Conservation (phyloP, 352 stramenopile genomes). For the Pythium vanterpoolii region DNA sequence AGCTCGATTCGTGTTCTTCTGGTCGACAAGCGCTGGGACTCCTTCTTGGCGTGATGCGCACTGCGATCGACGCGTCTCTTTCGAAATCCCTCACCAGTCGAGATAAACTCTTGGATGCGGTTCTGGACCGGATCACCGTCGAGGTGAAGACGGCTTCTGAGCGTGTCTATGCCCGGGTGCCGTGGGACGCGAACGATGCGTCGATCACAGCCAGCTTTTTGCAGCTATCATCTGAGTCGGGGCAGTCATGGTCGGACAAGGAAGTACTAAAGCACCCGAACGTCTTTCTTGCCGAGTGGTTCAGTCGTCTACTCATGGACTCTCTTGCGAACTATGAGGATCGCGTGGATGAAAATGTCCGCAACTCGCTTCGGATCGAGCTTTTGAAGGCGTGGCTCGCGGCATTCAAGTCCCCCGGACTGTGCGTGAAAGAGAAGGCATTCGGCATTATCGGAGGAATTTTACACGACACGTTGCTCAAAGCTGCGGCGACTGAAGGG, state of each 20-base stretch:
- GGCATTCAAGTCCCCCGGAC: slow-evolving; percentile 79
- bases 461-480: slow-evolving; percentile 76
- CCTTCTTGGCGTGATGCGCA: slow-evolving; percentile 9
- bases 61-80: slow-evolving; percentile 26
- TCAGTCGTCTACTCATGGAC: slow-evolving; percentile 74
- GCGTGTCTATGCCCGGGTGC: slow-evolving; percentile 77
- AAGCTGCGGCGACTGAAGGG: slow-evolving; percentile 10
- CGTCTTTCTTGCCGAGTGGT: slow-evolving; percentile 83
- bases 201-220: slow-evolving; percentile 66
- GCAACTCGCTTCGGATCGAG: slow-evolving; percentile 57
- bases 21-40: slow-evolving; percentile 17
- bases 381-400: slow-evolving; percentile 78
- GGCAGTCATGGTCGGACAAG: slow-evolving; percentile 77
- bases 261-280: slow-evolving; percentile 83
- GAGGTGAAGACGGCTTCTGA: slow-evolving; percentile 70
- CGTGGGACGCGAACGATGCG: slow-evolving; percentile 76
- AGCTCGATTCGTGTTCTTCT: slow-evolving; percentile 20
- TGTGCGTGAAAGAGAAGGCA: slow-evolving; percentile 87
- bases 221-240: slow-evolving; percentile 63
- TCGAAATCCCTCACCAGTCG: slow-evolving; percentile 5
- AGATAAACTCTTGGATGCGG: slow-evolving; percentile 38
- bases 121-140: slow-evolving; percentile 52
- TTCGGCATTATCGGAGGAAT: slow-evolving; percentile 71
- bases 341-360: slow-evolving; percentile 31
- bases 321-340: slow-evolving; percentile 44